These are phyloP conservation scores for Stephania japonica DNA, from an alignment of 164 flowering plant species.

Conservation along the genomic window DNA sequence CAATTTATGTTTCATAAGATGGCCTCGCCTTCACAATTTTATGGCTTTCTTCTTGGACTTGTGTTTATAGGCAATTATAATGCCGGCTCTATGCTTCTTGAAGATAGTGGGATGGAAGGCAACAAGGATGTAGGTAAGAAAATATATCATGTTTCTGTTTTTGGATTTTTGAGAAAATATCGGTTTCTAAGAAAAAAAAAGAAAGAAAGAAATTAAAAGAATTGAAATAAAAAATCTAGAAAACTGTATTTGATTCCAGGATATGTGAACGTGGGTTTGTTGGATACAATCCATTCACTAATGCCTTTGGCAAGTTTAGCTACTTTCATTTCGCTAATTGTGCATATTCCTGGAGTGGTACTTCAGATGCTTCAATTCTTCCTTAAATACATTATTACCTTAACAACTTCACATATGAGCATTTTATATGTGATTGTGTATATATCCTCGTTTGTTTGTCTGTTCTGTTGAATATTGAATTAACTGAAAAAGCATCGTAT, in stretches of 20 bases:
- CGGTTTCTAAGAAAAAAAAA: neutral
- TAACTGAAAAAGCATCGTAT: neutral
- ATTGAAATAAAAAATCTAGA: too few species aligned
- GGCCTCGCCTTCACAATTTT: neutral
- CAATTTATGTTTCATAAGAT: neutral
- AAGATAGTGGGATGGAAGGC: conserved; percentile 54
- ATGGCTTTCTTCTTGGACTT: neutral
- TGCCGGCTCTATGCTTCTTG: conserved; percentile 71
- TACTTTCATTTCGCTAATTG: neutral
- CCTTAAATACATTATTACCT: neutral
- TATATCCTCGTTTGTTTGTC: too few species aligned
- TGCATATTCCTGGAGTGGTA: neutral
- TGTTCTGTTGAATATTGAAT: too few species aligned
- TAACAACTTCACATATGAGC: neutral
- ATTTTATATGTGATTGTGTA: too few species aligned
- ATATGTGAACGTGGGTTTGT: too few species aligned
- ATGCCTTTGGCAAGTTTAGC: neutral
- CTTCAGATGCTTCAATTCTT: too few species aligned
- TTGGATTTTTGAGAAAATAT: neutral
- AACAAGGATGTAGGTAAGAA: conserved; percentile 47
- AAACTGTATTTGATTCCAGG: too few species aligned
- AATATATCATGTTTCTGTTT: neutral
- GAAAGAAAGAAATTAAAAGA: too few species aligned
- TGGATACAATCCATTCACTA: too few species aligned
- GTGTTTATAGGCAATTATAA: conserved; percentile 51